Evolutionary conservation across 2,329 filamentous ascomycete genomes (phyloP), one percentile per base, ranked within the genome.

Genomic region (Aspergillus unguis): DNA sequence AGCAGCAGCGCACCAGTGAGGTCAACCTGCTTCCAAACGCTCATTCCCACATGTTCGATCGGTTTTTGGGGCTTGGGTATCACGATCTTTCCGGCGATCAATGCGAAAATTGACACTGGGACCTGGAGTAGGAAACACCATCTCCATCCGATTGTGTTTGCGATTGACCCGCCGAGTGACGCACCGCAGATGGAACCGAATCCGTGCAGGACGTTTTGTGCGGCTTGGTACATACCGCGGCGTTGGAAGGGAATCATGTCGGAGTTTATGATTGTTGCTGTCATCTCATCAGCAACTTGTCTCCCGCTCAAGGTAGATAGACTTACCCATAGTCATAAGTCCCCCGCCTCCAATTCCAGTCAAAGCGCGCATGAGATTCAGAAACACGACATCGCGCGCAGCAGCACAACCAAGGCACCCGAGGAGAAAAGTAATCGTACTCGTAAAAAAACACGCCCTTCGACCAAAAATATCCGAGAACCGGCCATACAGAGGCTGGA

Each of bases 261-360:
- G 52, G 85, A 87, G 17, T 85, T 83, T 56, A 90, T 83, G 50
- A 91, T 88, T 5, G 79, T 83, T 1, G 82, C 70, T 72, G 25
- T 4, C n/a, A n/a, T 3, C 6, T 7, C 2, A 1, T 38, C 6
- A 38, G 36, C 17, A 17, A 6, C 8, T 38, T 25, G 3, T 8
- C 36, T 25, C 25, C 11, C n/a, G n/a, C n/a, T n/a, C n/a, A n/a
- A n/a, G n/a, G 11, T 17, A 36, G 33, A 38, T 7, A 4, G 5
- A 29, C 26, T 17, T 32, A 52, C 69, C 85, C 73, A 90, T 77
- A 1, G 84, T 82, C 70, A 88, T 80, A 44, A 87, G 77, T 0
- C 86, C 87, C 0, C 87, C 88, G 0, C 87, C 88, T 1, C 87
- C 88, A 3, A 92, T 68, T 0, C 88, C 88, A 56, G 86, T 88